Base-by-base conservation (phyloP, 208 protist genomes). In the Angomonas deanei region DNA sequence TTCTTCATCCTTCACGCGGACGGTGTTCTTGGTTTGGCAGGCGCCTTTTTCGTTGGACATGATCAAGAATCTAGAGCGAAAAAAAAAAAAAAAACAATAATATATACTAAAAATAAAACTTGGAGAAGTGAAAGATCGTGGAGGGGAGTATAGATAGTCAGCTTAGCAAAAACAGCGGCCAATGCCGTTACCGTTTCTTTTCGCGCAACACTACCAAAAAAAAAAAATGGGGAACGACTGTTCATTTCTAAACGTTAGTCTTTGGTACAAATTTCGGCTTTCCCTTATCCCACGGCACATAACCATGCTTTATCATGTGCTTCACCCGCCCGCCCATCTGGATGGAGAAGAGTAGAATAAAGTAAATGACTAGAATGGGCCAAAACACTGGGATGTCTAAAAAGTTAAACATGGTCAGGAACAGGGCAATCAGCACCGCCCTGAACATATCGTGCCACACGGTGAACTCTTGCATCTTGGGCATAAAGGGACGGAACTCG, bases 351-450 rank as follows among this genome's bases (percentile, higher is more conserved):
- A 99, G 78, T 3, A 97, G 39, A 30, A 99, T 70, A 69, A 98
- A 99, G 75, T 99, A 99, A 11, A 99, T 39, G 4, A 99, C 68
- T 17, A 99, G 70, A 61, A 99, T 98, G n/a, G 97, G 98, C 97
- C 97, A 99, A 70, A 96, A 99, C 0, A 99, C 97, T 13, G 98
- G 97, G 33, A 99, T 96, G 75, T 99, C 88, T 0, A 99, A 83
- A 27, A 98, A 74, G 34, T 64, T 36, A 55, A 98, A 97, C 55
- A 98, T 89, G 2, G 97, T 98, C 21, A 93, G 81, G 6, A 96
- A 74, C 3, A 98, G 60, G 42, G 91, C 84, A 61, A 98, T 82
- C 0, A 82, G 5, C 19, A 98, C 56, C 11, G 91, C 94, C 24
- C 77, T 88, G 13, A 77, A 75, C 76, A 91, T 88, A 27, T 74